Percentiles rank a stretch among this genome's conserved stretches.
These are phyloP conservation scores for Pseudonitzschia multiseries DNA, from an alignment of 108 stramenopile species.

Conservation along the genomic window DNA sequence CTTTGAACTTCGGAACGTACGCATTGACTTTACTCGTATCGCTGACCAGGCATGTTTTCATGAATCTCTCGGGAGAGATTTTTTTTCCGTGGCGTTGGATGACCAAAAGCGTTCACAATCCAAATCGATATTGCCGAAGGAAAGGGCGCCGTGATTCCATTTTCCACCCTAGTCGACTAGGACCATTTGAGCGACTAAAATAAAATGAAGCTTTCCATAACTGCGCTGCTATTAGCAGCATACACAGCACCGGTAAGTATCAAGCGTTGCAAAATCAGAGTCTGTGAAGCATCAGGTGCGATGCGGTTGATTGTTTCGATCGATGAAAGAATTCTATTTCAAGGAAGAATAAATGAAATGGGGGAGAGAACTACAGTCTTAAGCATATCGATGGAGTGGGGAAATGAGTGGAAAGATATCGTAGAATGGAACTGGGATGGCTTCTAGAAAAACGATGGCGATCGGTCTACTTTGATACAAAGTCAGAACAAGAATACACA, in stretches of 20 bases:
- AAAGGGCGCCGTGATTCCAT: too few relatives aligned
- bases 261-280: too few relatives aligned
- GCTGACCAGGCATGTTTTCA: too few relatives aligned
- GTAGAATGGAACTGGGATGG: not conserved
- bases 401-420: not conserved
- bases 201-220: constrained; percentile 14
- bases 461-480: too few relatives aligned
- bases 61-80: too few relatives aligned
- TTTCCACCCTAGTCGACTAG: too few relatives aligned
- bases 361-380: not conserved
- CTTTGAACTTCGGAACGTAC: too few relatives aligned
- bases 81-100: too few relatives aligned
- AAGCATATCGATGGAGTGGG: not conserved
- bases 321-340: not conserved
- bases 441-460: not conserved
- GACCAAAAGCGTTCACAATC: too few relatives aligned
- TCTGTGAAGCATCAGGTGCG: not conserved
- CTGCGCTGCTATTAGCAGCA: constrained; percentile 7
- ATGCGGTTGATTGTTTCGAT: not conserved
- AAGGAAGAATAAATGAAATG: not conserved
- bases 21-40: too few relatives aligned
- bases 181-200: not conserved
- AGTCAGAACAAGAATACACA: too few relatives aligned
- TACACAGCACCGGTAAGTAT: constrained; percentile 18
- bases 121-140: too few relatives aligned